Conservation (phyloP, 2,329 filamentous ascomycete species). For the Alternaria brassicicola region DNA sequence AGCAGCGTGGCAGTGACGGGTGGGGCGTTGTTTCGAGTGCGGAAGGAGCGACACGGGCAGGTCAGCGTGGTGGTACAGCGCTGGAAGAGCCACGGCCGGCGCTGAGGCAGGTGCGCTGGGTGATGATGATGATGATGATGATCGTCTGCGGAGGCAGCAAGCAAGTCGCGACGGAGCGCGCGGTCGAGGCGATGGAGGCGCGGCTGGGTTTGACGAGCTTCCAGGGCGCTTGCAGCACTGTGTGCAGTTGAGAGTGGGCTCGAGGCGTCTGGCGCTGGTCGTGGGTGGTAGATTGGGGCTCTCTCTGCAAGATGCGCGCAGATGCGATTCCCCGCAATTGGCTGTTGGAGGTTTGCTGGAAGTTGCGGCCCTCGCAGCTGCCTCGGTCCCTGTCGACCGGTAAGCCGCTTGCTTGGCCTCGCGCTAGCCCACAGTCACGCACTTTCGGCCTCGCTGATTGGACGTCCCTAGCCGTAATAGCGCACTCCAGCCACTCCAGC, state of each 20-base stretch:
- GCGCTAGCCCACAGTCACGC: not conserved
- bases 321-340: conserved; percentile 37
- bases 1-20: conserved; percentile 15
- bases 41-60: conserved; percentile 29
- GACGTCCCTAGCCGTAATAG: not conserved
- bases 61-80: conserved; percentile 23
- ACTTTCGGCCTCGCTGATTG: not conserved
- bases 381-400: conserved; percentile 25
- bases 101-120: conserved; percentile 15
- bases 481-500: not conserved
- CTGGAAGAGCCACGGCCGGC: conserved; percentile 6
- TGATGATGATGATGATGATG: not conserved
- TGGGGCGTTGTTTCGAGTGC: conserved; percentile 20
- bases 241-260: conserved; percentile 3
- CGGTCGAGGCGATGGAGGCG: conserved; percentile 3
- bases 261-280: conserved; percentile 17
- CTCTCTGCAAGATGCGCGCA: conserved; percentile 24
- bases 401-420: conserved; percentile 14
- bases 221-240: conserved; percentile 8
- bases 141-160: conserved; percentile 4
- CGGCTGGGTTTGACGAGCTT: conserved; percentile 9
- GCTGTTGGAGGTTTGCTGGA: conserved; percentile 28
- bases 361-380: conserved; percentile 14
- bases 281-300: conserved; percentile 18
- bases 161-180: not conserved